These are phyloP conservation scores for Cladosporium sphaerospermum DNA, from an alignment of 2,329 filamentous ascomycete genomes.

Conservation along the genomic window DNA sequence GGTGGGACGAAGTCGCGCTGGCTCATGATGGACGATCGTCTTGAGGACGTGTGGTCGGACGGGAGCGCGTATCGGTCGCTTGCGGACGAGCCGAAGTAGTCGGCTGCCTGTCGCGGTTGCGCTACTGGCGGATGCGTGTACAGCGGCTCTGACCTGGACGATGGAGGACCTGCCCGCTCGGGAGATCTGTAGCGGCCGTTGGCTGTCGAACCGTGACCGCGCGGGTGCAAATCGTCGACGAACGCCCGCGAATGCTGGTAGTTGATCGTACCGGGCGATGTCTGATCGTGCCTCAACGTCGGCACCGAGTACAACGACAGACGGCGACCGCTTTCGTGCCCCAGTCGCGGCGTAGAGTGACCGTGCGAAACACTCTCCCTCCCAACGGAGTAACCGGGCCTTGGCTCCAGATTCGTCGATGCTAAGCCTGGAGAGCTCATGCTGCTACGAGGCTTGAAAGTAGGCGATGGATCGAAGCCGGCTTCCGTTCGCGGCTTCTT, in stretches of 20 bases:
- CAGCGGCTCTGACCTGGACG: not conserved
- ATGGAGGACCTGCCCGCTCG: not conserved
- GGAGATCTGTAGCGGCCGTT: not conserved
- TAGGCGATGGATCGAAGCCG: conserved; percentile 2
- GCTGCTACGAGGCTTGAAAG: conserved; percentile 4
- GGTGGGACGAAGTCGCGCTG: conserved; percentile 16
- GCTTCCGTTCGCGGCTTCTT: conserved; percentile 28
- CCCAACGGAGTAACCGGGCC: not conserved
- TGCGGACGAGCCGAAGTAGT: conserved; percentile 1
- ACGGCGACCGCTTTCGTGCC: not conserved
- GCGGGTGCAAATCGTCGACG: not conserved
- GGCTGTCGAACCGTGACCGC: not conserved
- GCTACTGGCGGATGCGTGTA: not conserved
- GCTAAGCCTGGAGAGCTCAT: not conserved
- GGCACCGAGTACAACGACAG: not conserved
- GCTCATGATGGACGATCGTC: conserved; percentile 16
- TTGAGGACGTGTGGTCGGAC: not conserved
- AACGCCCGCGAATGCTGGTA: conserved; percentile 3
- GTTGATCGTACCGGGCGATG: not conserved
- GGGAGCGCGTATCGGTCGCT: conserved; percentile 4
- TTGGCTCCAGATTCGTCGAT: not conserved
- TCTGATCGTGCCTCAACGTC: not conserved
- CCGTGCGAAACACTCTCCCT: not conserved
- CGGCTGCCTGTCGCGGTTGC: not conserved
- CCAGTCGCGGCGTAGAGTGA: not conserved